Evolutionary conservation across 495 filamentous ascomycete genomes (phyloP).

Genomic region (Hypoxylon perforatum): DNA sequence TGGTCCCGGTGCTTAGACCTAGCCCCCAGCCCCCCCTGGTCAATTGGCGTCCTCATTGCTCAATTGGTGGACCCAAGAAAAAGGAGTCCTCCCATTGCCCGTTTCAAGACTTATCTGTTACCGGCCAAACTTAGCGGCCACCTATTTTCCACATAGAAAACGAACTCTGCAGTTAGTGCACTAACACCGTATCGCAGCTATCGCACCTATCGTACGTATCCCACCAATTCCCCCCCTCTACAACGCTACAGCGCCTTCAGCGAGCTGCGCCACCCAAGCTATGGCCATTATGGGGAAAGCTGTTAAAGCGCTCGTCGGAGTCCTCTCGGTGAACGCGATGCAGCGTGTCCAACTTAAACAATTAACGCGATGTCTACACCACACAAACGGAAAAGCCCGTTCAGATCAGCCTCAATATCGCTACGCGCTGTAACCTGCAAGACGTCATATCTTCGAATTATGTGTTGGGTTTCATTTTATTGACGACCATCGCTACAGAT

Average conservation of each 20-base stretch:
- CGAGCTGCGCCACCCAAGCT: conserved; percentile 35
- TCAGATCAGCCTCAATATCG: conserved; percentile 28
- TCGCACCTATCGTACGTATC: too few relatives aligned
- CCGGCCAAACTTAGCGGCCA: neutral
- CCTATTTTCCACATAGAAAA: neutral
- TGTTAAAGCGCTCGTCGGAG: conserved; percentile 26
- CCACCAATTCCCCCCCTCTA: too few relatives aligned
- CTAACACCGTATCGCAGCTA: conserved; percentile 36
- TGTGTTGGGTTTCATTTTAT: neutral
- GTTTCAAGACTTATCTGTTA: conserved; percentile 33
- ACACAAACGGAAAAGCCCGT: conserved; percentile 29
- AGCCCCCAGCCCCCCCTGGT: conserved; percentile 7
- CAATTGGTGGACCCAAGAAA: conserved; percentile 21
- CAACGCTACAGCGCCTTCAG: neutral
- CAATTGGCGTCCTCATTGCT: conserved; percentile 37
- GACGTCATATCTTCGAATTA: conserved; percentile 12
- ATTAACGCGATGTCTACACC: conserved; percentile 23
- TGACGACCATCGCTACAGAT: neutral
- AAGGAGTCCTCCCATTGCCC: conserved; percentile 5
- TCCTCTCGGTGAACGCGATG: conserved; percentile 44
- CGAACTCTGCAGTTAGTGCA: conserved; percentile 14
- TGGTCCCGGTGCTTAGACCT: neutral
- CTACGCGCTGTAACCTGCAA: conserved; percentile 10
- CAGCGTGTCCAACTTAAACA: conserved; percentile 21
- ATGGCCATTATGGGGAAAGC: conserved; percentile 25